These are phyloP conservation scores for Cucurbita argyrosperma DNA, from an alignment of 306 rosid genomes.

Conservation along the genomic window DNA sequence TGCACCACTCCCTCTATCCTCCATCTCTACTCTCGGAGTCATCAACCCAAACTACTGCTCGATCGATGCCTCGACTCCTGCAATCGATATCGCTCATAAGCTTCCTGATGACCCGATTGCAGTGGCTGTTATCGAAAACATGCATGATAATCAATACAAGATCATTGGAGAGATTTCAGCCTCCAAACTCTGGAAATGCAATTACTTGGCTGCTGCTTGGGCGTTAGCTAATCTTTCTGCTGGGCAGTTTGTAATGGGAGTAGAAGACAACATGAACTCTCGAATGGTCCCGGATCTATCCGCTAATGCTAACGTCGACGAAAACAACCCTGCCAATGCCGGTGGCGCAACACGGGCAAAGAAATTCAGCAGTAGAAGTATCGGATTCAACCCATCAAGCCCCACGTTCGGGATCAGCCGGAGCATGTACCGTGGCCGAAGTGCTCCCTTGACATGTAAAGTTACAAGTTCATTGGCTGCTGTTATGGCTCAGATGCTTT, in stretches of 20 bases:
- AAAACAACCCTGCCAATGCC: constrained; percentile 18
- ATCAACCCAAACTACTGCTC: constrained; percentile 55
- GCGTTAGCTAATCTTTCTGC: constrained; percentile 79
- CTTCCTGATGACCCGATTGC: constrained; percentile 70
- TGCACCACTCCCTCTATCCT: constrained; percentile 88
- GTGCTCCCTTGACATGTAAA: constrained; percentile 79
- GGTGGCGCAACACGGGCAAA: constrained; percentile 30
- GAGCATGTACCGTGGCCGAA: constrained; percentile 93
- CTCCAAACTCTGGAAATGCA: constrained; percentile 87
- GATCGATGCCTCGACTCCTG: constrained; percentile 57
- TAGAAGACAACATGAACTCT: constrained; percentile 58
- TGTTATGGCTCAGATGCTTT: constrained; percentile 98
- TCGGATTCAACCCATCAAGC: constrained; percentile 54
- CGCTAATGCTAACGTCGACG: constrained; percentile 20
- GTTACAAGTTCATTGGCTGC: constrained; percentile 88
- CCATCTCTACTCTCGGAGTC: constrained; percentile 59
- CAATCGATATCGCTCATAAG: constrained; percentile 40
- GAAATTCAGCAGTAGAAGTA: constrained; percentile 75
- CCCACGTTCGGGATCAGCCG: constrained; percentile 40
- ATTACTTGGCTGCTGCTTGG: constrained; percentile 81
- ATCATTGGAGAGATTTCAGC: constrained; percentile 92
- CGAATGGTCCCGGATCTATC: constrained; percentile 26
- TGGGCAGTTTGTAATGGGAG: constrained; percentile 97
- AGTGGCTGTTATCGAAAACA: constrained; percentile 56
- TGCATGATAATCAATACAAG: constrained; percentile 32